Evolutionary conservation across 495 filamentous ascomycete species (phyloP), one percentile per base, ranked within the genome.

Genomic region (Chaetomidium leptoderma): DNA sequence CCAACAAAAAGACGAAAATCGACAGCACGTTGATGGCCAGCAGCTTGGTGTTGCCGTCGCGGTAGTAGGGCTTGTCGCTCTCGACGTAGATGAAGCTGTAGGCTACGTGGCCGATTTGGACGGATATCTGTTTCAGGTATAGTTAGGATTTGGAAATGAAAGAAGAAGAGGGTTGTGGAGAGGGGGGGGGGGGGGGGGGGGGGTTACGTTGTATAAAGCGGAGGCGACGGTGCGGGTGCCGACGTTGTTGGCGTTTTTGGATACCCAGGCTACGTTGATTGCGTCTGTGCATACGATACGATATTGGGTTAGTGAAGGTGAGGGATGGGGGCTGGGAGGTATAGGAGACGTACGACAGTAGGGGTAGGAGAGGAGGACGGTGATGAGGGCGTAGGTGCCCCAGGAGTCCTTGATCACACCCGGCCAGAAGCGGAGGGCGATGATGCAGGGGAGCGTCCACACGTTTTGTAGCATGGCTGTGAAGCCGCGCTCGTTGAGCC

Each of bases 21-120:
- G 86, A 86, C 17, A 72, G 76, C 0, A 70, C 60, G 6, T 76
- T 63, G 16, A 90, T 64, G 7, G 67, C 80, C 17, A 90, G 74
- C 17, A 90, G 72, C 6, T 86, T 80, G 23, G 76, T 79, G 65
- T 90, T 89, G 7, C 87, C 87, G 2, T 74, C 76, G 39, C 77
- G 81, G 57, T 91, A 89, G 17, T 79, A 68, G 0, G 87, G 87
- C 45, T 82, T 82, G 65, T 90, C 87, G 23, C 81, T 65, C n/a
- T 74, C 70, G 7, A 79, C 80, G 61, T 89, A 90, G 55, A 88
- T 74, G 44, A 33, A 44, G 17, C 4, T 16, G 55, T 43, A 43
- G 46, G 14, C 13, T 6, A 58, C 46, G 55, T 35, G n/a, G 27
- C 55, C 55, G 4, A 51, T n/a, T 44, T 58, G 55, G 19, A 58